Evolutionary conservation across 2,329 filamentous ascomycete genomes (phyloP), one percentile per base, ranked within the genome.

Genomic region (Aspergillus tanneri): DNA sequence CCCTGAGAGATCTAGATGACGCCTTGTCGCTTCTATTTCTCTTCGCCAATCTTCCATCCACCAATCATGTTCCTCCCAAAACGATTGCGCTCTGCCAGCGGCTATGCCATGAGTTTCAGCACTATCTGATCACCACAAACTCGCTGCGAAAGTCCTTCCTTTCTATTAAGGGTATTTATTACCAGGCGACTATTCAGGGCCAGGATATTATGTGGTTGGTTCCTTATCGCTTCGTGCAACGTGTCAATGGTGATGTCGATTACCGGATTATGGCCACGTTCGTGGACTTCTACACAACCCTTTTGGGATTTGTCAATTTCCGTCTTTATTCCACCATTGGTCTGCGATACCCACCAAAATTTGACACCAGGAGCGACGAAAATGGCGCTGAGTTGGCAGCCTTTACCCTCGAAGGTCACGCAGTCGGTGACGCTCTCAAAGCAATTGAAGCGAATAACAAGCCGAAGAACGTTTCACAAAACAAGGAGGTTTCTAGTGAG

Each of bases 191-290:
- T 43, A 95, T 99, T 53, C 90, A 96, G 70, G 93, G 93, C 40
- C 91, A 99, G 74, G 92, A 97, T 64, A 87, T 99, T 41, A 78
- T 97, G 57, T 99, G 93, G 93, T 79, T 99, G 30, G 92, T 96
- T 9, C 93, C 93, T 1, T 99, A 99, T 77, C 90, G 90, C 70
- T 99, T 99, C 74, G 96, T 97, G 65, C 93, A 99, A 77, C 81
- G 88, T 59, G 86, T 96, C 11, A 88, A 93, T 32, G 89, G 87
- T 49, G 93, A 99, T 71, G 87, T 99, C 56, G 93, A 99, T 71
- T 99, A 96, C 76, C 82, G 93, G 64, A 99, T 99, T 72, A 99
- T 99, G 93, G 92, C 90, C 50, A 99, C 93, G 4, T 99, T 99
- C 67, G 85, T 99, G 57, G 92, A 99, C 70, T 99, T 99, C 71